phyloP scores from a whole-genome alignment of 495 filamentous ascomycete genomes.

The Neurospora sp. region DNA sequence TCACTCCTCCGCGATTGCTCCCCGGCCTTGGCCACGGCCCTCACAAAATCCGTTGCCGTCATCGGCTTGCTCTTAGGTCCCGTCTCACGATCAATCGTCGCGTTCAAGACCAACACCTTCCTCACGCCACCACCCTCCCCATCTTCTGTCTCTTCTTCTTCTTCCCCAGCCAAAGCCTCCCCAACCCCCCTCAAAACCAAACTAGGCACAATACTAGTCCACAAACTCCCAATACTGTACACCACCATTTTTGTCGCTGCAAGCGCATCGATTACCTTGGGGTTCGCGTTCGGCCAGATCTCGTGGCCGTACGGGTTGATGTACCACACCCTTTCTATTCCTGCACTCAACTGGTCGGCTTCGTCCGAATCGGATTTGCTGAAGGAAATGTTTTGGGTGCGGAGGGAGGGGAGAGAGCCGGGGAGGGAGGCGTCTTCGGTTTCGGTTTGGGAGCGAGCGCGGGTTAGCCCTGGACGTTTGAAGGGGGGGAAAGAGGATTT shows the following conservation, averaged over 20 bases:
- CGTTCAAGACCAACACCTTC: constrained; percentile 84
- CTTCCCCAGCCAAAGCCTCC: constrained; percentile 28
- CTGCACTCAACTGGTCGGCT: constrained; percentile 56
- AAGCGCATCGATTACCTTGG: constrained; percentile 61
- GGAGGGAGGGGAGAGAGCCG: constrained; percentile 67
- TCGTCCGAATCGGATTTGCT: constrained; percentile 43
- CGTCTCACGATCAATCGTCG: constrained; percentile 75
- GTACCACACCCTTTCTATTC: constrained; percentile 84
- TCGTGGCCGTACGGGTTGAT: constrained; percentile 94
- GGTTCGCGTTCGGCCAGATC: constrained; percentile 72
- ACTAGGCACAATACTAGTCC: constrained; percentile 68
- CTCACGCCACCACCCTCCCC: constrained; percentile 3
- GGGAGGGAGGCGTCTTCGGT: constrained; percentile 80
- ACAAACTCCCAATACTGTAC: constrained; percentile 85
- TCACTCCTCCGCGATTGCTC: constrained; percentile 28
- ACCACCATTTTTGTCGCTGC: constrained; percentile 54
- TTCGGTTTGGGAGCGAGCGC: constrained; percentile 33
- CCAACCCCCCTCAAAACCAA: constrained; percentile 60
- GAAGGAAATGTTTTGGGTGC: constrained; percentile 70
- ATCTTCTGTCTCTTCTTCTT: neutral
- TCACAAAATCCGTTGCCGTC: constrained; percentile 66
- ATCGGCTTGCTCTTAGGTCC: constrained; percentile 51
- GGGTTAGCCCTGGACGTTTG: too few species aligned
- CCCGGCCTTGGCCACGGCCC: constrained; percentile 63
- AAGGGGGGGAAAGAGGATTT: neutral